Evolutionary conservation across 768 basidiomycete genomes (phyloP).

Genomic region (Ramaria sp.): DNA sequence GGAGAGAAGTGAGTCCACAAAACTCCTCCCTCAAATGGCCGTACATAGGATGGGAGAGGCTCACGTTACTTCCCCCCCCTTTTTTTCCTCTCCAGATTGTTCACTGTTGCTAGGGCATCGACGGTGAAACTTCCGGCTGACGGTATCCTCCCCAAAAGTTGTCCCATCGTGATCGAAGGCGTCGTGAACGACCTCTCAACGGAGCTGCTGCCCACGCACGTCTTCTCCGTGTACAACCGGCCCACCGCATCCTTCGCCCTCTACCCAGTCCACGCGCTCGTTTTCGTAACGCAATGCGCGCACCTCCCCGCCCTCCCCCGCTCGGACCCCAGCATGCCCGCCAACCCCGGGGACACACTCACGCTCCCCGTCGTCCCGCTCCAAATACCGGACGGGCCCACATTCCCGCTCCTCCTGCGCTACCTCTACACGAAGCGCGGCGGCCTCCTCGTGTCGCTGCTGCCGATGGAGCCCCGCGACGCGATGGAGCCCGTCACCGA

Average conservation of each 20-base stretch:
- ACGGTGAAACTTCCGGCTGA: not conserved
- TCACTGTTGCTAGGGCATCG: not conserved
- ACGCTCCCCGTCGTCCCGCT: slow-evolving; percentile 16
- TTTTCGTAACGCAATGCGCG: slow-evolving; percentile 11
- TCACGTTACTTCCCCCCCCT: too few species aligned
- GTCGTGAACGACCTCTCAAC: slow-evolving; percentile 14
- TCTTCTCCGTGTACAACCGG: slow-evolving; percentile 14
- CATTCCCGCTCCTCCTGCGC: slow-evolving; percentile 15
- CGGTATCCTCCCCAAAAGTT: too few species aligned
- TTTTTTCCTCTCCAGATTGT: slow-evolving; percentile 6
- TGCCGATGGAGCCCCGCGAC: slow-evolving; percentile 18
- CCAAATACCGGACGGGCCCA: slow-evolving; percentile 11
- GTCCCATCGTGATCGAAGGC: slow-evolving; percentile 23
- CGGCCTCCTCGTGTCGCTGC: slow-evolving; percentile 13
- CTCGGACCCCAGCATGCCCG: not conserved
- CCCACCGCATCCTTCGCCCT: slow-evolving; percentile 10
- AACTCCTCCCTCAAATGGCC: too few species aligned
- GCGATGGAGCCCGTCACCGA: slow-evolving; percentile 16
- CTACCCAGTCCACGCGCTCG: slow-evolving; percentile 17
- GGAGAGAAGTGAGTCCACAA: too few species aligned
- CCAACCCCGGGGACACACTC: slow-evolving; percentile 5
- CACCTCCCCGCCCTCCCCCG: slow-evolving; percentile 12
- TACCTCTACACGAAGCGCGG: slow-evolving; percentile 16
- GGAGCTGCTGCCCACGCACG: slow-evolving; percentile 13
- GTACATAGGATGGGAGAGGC: too few species aligned